These are phyloP conservation scores for Angomonas desouzai DNA, from an alignment of 208 protist genomes.

Conservation along the genomic window DNA sequence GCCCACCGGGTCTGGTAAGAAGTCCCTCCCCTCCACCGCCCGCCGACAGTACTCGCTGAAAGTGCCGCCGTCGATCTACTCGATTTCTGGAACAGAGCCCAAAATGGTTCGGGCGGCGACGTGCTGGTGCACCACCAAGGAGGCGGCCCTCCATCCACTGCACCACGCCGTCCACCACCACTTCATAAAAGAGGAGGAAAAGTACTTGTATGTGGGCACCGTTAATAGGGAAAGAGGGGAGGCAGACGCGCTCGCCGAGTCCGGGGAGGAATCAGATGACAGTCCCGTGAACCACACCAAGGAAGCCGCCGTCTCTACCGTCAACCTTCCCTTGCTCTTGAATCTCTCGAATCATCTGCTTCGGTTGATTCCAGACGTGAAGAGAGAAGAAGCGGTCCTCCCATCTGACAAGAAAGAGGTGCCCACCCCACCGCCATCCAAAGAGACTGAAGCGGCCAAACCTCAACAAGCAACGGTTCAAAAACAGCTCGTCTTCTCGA, in stretches of 20 bases:
- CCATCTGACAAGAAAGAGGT: not conserved
- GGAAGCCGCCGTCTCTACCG: not conserved
- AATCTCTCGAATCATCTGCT: not conserved
- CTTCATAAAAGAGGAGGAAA: not conserved
- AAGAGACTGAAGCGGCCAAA: not conserved
- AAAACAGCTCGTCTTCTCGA: not conserved
- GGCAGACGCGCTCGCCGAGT: not conserved
- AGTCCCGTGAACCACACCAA: not conserved
- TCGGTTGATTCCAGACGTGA: not conserved
- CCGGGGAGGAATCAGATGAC: not conserved
- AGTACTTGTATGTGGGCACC: not conserved
- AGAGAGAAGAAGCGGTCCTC: not conserved
- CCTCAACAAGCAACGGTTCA: not conserved
- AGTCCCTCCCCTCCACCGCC: not conserved
- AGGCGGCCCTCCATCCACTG: conserved; percentile 5
- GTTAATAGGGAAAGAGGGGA: not conserved
- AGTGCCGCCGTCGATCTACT: not conserved
- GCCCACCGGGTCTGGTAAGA: not conserved
- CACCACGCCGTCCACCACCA: not conserved
- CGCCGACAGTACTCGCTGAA: not conserved
- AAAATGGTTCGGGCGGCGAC: not conserved
- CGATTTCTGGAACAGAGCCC: not conserved
- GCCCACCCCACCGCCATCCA: not conserved
- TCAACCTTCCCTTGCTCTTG: not conserved
- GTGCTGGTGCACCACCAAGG: conserved; percentile 3